phyloP scores from a whole-genome alignment of 2,329 filamentous ascomycete species.

The Colletotrichum plurivorum region DNA sequence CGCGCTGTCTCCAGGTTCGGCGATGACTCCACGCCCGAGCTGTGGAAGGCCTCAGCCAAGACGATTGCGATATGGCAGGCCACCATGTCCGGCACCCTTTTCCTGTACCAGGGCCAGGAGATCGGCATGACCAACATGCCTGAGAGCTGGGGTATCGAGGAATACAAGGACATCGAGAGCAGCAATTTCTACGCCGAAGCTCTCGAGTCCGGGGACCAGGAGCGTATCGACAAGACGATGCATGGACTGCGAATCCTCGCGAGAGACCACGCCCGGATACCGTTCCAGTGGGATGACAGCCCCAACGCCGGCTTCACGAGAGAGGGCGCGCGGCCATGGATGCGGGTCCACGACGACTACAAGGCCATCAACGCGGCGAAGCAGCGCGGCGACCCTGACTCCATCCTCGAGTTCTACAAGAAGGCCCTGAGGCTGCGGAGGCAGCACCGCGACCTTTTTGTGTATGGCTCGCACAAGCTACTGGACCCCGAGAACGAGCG shows the following conservation, averaged over 20 bases:
- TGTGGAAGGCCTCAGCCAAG: slow-evolving; percentile 63
- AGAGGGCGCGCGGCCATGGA: slow-evolving; percentile 69
- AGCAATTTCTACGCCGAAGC: slow-evolving; percentile 65
- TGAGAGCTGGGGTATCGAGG: slow-evolving; percentile 62
- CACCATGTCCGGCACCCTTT: slow-evolving; percentile 67
- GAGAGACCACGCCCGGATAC: slow-evolving; percentile 75
- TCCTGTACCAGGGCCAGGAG: slow-evolving; percentile 73
- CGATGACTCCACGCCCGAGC: slow-evolving; percentile 57
- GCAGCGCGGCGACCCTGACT: slow-evolving; percentile 60
- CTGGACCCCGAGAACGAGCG: slow-evolving; percentile 64
- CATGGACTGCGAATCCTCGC: slow-evolving; percentile 69
- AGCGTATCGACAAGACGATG: slow-evolving; percentile 61
- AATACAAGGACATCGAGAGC: slow-evolving; percentile 69
- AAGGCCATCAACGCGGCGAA: slow-evolving; percentile 67
- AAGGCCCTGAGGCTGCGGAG: slow-evolving; percentile 66
- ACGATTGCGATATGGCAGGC: slow-evolving; percentile 66
- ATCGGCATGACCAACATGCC: slow-evolving; percentile 73
- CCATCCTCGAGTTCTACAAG: slow-evolving; percentile 73
- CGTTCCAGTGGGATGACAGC: slow-evolving; percentile 75
- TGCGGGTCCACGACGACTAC: slow-evolving; percentile 75
- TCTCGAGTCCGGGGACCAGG: slow-evolving; percentile 50
- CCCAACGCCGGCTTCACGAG: slow-evolving; percentile 74
- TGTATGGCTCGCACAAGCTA: slow-evolving; percentile 73
- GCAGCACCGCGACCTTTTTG: slow-evolving; percentile 69
- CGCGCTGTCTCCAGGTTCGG: slow-evolving; percentile 70